Evolutionary conservation across 495 filamentous ascomycete genomes (phyloP), one percentile per base, ranked within the genome.

Genomic region (Cercophora sp.): DNA sequence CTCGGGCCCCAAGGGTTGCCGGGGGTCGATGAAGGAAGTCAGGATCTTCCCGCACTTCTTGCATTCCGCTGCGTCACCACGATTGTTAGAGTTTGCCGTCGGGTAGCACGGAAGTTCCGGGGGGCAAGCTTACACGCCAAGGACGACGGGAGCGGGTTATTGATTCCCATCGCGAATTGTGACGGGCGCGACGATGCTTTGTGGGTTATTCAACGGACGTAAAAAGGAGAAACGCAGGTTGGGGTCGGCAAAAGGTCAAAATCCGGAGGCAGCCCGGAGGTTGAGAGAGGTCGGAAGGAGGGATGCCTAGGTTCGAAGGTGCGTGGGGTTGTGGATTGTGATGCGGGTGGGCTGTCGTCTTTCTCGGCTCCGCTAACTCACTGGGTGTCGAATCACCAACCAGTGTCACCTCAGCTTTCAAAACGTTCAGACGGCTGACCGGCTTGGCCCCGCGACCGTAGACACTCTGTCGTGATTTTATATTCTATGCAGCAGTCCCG

Each of bases 1-100:
- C 67, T 98, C 93, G 27, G 93, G 93, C 3, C 92, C 89, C 68
- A 97, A 96, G 10, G 94, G 76, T 77, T 97, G 93, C 58, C 82
- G 81, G 15, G 93, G 94, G 63, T 98, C 93, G 59, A 98, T 80
- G 61, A 98, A 98, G 4, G 92, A 96, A 32, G 89, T 80, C 40
- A 98, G 81, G 59, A 97, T 96, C 74, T 93, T 96, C 52, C 85
- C 87, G 57, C 85, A 88, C 70, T 94, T 94, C 69, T 84, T 89
- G 73, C 90, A 94, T 71, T 95, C 90, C 69, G 84, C 85, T 89
- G 63, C 11, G 19, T 8, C 22, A 5, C 13, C 19, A 11, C 24
- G n/a, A 20, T 18, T 11, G 25, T 22, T 23, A 26, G 32, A 6
- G n/a, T n/a, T 23, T 9, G 8, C 20, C 52, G 24, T 27, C 18